These are phyloP conservation scores for Candida methanosorbosa DNA, from an alignment of 805 yeast species.

Conservation along the genomic window DNA sequence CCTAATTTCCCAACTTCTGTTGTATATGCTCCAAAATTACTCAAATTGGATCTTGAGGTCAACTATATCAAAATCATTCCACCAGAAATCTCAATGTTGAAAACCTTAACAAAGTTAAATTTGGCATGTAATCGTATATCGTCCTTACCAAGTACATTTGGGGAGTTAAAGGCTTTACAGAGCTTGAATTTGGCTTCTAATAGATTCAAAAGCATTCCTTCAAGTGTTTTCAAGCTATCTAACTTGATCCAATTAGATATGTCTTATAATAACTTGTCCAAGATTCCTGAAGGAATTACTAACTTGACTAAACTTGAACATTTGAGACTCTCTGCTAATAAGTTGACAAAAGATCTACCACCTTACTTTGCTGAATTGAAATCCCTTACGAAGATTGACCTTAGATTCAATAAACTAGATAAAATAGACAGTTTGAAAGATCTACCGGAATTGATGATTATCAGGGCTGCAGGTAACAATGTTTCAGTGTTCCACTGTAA, in stretches of 20 bases:
- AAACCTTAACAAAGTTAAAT: constrained; percentile 48
- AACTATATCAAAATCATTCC: constrained; percentile 67
- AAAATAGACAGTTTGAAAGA: constrained; percentile 48
- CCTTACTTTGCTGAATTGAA: constrained; percentile 40
- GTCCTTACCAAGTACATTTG: constrained; percentile 52
- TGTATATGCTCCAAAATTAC: constrained; percentile 58
- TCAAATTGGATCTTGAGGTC: constrained; percentile 64
- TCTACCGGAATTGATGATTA: constrained; percentile 58
- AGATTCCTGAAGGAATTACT: constrained; percentile 54
- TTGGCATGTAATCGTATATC: constrained; percentile 70
- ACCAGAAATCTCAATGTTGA: constrained; percentile 41
- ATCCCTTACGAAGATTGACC: constrained; percentile 62
- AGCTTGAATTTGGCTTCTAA: constrained; percentile 76
- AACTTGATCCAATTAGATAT: constrained; percentile 63
- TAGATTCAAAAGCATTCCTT: constrained; percentile 53
- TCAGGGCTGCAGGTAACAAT: constrained; percentile 66
- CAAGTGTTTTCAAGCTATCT: constrained; percentile 49
- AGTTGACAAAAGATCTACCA: constrained; percentile 45
- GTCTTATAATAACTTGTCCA: constrained; percentile 66
- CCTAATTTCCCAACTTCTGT: constrained; percentile 68
- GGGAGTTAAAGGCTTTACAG: constrained; percentile 43
- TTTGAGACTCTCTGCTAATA: constrained; percentile 70
- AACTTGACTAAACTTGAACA: constrained; percentile 53
- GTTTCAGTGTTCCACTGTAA: constrained; percentile 62
- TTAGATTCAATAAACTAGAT: constrained; percentile 58